Percentiles rank a stretch among this genome's conserved stretches.
Evolutionary conservation across 78 protist species (phyloP).

Genomic region (Bigelowiella natans): DNA sequence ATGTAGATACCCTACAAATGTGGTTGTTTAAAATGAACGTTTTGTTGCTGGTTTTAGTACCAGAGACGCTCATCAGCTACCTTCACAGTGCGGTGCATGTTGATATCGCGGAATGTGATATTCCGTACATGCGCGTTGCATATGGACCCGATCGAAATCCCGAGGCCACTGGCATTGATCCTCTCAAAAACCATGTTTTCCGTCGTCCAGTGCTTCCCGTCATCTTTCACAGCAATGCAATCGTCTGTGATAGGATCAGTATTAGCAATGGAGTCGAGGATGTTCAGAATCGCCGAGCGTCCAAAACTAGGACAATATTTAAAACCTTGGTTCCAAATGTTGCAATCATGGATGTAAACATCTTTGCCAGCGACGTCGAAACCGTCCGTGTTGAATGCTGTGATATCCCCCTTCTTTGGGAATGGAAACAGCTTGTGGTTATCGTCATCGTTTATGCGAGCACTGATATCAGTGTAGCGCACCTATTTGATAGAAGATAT

Average conservation of each 20-base stretch:
- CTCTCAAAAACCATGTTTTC: not conserved
- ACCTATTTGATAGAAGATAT: too few relatives aligned
- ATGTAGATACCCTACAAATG: not conserved
- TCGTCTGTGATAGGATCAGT: too few relatives aligned
- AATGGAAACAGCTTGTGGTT: not conserved
- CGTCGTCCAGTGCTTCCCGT: too few relatives aligned
- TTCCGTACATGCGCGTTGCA: conserved; percentile 36
- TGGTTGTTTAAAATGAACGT: not conserved
- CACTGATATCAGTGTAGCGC: conserved; percentile 23
- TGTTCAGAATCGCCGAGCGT: too few relatives aligned
- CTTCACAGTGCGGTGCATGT: conserved; percentile 37
- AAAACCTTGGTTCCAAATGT: conserved; percentile 49
- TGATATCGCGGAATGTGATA: conserved; percentile 51
- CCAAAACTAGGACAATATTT: too few relatives aligned
- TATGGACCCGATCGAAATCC: conserved; percentile 46
- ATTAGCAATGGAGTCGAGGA: too few relatives aligned
- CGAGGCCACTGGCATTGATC: conserved; percentile 20
- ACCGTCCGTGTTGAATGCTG: conserved; percentile 57
- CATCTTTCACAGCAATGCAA: conserved; percentile 27
- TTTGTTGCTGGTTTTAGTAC: not conserved
- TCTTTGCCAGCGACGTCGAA: conserved; percentile 37
- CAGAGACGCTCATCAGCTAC: not conserved
- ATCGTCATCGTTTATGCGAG: conserved; percentile 29
- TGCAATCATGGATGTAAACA: conserved; percentile 48
- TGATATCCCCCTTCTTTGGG: conserved; percentile 20